Conservation (phyloP, 2,329 filamentous ascomycete species). For the Pyricularia sp. region DNA sequence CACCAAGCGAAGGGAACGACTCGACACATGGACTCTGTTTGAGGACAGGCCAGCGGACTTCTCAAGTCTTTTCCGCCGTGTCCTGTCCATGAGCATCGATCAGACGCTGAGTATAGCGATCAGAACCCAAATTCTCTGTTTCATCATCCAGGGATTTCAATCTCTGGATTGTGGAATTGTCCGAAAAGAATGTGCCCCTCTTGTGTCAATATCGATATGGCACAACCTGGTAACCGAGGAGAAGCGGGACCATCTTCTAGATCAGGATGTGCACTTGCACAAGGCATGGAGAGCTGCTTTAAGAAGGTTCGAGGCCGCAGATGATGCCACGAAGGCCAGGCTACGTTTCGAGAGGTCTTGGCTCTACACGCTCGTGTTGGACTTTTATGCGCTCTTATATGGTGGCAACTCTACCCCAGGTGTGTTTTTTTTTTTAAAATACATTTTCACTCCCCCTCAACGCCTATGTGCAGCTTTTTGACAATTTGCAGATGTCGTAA, state of each 20-base stretch:
- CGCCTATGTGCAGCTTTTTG: neutral
- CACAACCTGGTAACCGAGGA: constrained; percentile 78
- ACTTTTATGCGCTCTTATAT: constrained; percentile 72
- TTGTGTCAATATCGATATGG: constrained; percentile 94
- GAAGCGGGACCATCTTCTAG: constrained; percentile 62
- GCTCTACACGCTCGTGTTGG: constrained; percentile 77
- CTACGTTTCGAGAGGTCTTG: constrained; percentile 88
- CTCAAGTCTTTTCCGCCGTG: constrained; percentile 77
- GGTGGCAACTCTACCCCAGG: constrained; percentile 20
- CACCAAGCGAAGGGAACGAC: constrained; percentile 76
- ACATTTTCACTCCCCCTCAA: neutral
- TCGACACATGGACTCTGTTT: constrained; percentile 84
- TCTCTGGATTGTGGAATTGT: constrained; percentile 83
- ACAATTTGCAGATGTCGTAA: constrained; percentile 46
- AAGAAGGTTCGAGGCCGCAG: constrained; percentile 81
- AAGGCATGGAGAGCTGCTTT: constrained; percentile 85
- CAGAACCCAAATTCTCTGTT: constrained; percentile 75
- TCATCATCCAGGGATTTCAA: constrained; percentile 87
- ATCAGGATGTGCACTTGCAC: constrained; percentile 62
- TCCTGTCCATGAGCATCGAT: constrained; percentile 79
- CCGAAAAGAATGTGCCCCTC: constrained; percentile 88
- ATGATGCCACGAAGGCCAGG: constrained; percentile 67
- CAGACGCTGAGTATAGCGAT: constrained; percentile 54
- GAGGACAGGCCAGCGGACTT: constrained; percentile 70
- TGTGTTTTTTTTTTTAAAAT: neutral